phyloP scores from a whole-genome alignment of 768 basidiomycete genomes.

The Trametopsis cervina region DNA sequence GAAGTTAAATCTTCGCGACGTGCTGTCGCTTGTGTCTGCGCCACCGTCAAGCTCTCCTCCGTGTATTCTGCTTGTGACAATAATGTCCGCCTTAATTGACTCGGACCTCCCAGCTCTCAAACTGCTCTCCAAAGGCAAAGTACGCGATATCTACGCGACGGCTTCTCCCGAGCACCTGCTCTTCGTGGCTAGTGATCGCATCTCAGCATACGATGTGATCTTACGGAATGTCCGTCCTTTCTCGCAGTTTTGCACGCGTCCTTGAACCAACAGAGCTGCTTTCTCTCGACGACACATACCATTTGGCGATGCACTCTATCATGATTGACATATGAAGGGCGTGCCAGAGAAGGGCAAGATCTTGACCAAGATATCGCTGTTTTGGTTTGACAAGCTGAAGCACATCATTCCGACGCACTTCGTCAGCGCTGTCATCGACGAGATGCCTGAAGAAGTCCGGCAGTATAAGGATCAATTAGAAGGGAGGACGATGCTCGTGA shows the following conservation, averaged over 20 bases:
- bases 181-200: constrained; percentile 93
- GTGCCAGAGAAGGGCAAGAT: constrained; percentile 92
- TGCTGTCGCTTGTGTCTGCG: too few species aligned
- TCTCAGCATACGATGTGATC: constrained; percentile 95
- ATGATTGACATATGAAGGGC: constrained; percentile 49
- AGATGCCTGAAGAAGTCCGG: constrained; percentile 77
- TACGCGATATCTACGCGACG: constrained; percentile 87
- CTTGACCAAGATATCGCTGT: constrained; percentile 83
- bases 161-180: constrained; percentile 68
- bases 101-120: constrained; percentile 56
- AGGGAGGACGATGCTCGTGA: constrained; percentile 87
- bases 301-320: not conserved
- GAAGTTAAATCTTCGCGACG: too few species aligned
- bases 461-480: constrained; percentile 72
- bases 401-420: constrained; percentile 87
- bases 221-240: constrained; percentile 72
- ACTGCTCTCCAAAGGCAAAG: constrained; percentile 87
- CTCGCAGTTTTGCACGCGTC: not conserved
- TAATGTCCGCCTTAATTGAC: constrained; percentile 35
- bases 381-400: constrained; percentile 87
- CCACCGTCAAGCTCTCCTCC: too few species aligned
- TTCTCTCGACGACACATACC: too few species aligned
- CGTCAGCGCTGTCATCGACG: constrained; percentile 64
- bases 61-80: too few species aligned
- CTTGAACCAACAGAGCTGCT: too few species aligned